Evolutionary conservation across 768 basidiomycete genomes (phyloP), one percentile per base, ranked within the genome.

Genomic region (Rhizopogon vulgaris): DNA sequence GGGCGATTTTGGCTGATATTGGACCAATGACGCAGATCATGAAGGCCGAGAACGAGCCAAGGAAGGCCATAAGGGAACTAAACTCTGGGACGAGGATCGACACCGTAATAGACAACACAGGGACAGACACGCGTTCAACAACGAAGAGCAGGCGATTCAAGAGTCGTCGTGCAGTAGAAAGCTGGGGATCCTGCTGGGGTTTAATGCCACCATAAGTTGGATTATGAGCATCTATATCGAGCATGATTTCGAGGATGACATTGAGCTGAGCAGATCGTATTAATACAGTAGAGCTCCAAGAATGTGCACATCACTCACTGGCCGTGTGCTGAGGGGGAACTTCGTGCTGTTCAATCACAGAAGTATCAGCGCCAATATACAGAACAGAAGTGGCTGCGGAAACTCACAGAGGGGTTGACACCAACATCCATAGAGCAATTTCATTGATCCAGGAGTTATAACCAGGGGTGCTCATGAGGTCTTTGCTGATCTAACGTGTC

Each of bases 1-100:
- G 69, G 45, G 73, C 75, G 14, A 85, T 70, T 63, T 88, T 88
- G 4, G 86, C 87, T 24, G 79, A 72, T 37, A 94, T 73, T 4
- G 92, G 94, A 9, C 85, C 81, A 53, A 90, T 82, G 22, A 89
- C 78, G 55, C 87, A 88, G 22, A 91, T 76, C 60, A 84, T 71
- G 57, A 84, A 84, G 0, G 91, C 87, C 34, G 85, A 84, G 66
- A 92, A 91, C n/a, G 90, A 85, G 2, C 94, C 94, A 48, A 97
- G 72, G 66, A 96, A 89, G 1, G 91, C 89, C 88, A 94, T 92
- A 67, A 86, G 73, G 4, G 83, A 76, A 56, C 84, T 82, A 68
- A 94, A 94, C 49, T 88, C 79, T 5, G 92, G 92, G 18, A 94
- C 66, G 48, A 79, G 63, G 52, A 92, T 85, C 17, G 93, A 91